A percentile compares a stretch with the other conserved stretches of the same genome.
Conservation (phyloP, 352 stramenopile genomes). For the Globisporangium sylvaticum region DNA sequence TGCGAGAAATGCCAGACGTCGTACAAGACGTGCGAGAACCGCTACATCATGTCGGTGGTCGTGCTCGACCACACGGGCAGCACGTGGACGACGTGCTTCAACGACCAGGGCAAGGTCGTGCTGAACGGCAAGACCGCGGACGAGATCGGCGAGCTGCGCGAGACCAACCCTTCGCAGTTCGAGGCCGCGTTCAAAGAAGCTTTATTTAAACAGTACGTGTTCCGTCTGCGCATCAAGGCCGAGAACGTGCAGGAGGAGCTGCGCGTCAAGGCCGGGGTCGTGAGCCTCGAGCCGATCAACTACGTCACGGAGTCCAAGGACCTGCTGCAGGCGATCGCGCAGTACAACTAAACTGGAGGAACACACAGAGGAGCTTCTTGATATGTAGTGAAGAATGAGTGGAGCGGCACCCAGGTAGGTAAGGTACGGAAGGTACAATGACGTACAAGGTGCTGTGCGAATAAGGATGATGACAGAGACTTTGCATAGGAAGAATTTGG, state of each 20-base stretch:
- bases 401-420: neutral
- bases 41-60: slow-evolving; percentile 94
- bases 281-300: slow-evolving; percentile 91
- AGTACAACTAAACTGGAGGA: slow-evolving; percentile 57
- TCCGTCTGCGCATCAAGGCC: slow-evolving; percentile 91
- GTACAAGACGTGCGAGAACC: slow-evolving; percentile 91
- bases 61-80: slow-evolving; percentile 92
- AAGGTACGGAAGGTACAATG: neutral
- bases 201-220: slow-evolving; percentile 87
- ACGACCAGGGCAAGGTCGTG: slow-evolving; percentile 94
- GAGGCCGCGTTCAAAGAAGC: slow-evolving; percentile 93
- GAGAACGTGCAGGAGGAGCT: slow-evolving; percentile 96
- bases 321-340: slow-evolving; percentile 90
- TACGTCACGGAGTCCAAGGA: slow-evolving; percentile 91
- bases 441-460: neutral
- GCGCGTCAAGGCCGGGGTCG: slow-evolving; percentile 91
- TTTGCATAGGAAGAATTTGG: neutral
- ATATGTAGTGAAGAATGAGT: neutral
- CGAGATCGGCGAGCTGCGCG: slow-evolving; percentile 86
- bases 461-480: neutral
- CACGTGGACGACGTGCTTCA: slow-evolving; percentile 96
- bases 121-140: slow-evolving; percentile 91
- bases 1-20: slow-evolving; percentile 96
- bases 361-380: neutral
- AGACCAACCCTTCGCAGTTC: slow-evolving; percentile 86